Evolutionary conservation across 2,329 filamentous ascomycete species (phyloP).

Genomic region (Tolypocladium cylindrosporum): DNA sequence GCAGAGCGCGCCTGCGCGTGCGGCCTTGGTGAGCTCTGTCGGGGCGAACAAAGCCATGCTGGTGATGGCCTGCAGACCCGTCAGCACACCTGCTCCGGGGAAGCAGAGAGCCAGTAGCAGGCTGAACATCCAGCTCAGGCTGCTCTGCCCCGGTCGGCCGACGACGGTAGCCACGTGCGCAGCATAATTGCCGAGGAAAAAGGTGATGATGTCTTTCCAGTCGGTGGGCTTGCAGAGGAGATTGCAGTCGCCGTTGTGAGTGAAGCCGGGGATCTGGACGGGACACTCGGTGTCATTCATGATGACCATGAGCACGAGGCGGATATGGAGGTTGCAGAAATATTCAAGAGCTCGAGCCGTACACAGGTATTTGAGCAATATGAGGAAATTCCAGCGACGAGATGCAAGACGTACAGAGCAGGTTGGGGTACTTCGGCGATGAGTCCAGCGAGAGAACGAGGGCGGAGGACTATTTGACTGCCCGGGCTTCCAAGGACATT

Average conservation of each 20-base stretch:
- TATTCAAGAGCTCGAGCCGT: neutral
- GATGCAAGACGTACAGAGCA: neutral
- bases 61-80: constrained; percentile 3
- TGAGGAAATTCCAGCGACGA: neutral
- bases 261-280: constrained; percentile 1
- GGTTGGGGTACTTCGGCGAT: neutral
- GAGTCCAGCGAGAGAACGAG: neutral
- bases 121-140: neutral
- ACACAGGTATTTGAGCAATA: neutral
- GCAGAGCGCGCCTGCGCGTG: constrained; percentile 3
- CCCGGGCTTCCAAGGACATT: neutral
- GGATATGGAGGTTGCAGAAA: neutral
- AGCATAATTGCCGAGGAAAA: constrained; percentile 4
- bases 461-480: neutral
- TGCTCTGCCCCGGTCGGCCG: constrained; percentile 2
- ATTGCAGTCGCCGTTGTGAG: constrained; percentile 6
- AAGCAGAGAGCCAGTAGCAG: constrained; percentile 2
- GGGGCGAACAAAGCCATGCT: constrained; percentile 5
- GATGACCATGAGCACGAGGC: too few species aligned
- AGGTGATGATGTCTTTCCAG: constrained; percentile 2
- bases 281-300: constrained; percentile 2
- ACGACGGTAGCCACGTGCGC: constrained; percentile 3
- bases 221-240: constrained; percentile 2
- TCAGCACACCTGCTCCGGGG: constrained; percentile 1
- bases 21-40: constrained; percentile 3